Evolutionary conservation across 1,284 basidiomycete genomes (phyloP), one percentile per base, ranked within the genome.

Genomic region (Cutaneotrichosporon cyanovorans): DNA sequence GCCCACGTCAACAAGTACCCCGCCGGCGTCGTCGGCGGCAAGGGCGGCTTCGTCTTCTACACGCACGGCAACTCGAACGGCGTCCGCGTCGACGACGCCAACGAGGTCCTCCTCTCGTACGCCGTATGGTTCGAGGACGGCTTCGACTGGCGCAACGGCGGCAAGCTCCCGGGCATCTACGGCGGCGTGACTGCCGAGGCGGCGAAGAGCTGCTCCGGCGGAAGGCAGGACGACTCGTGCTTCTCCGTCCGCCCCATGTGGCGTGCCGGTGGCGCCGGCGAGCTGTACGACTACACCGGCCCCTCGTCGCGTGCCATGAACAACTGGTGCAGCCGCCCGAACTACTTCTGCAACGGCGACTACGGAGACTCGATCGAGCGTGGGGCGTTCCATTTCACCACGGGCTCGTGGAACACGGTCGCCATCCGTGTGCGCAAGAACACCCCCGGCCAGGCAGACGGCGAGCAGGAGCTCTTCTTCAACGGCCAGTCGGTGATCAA

Each of bases 351-450:
- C 51, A 63, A 66, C 46, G 32, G 59, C n/a, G 47, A 46, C 12
- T 71, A 62, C 41, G 69, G 69, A 15, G 69, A 69, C 48, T 71
- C 69, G 7, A 62, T 90, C 50, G 84, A 81, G 6, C 78, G 87
- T 11, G 85, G 85, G 0, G 74, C 82, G 0, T 90, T 86, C 75
- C 63, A 57, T 3, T 89, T 80, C 71, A 68, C 75, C 7, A 61
- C 66, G 4, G 82, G 79, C 9, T 77, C 80, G 59, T 87, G 84
- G 83, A 73, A 73, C 3, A 74, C 74, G 2, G 63, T 85, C 18
- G 77, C 79, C 0, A 74, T 82, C 50, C 72, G 82, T n/a, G 71
- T 85, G 44, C 80, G 77, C 63, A 58, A 85, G 48, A 85, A 85
- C 60, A 70, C 75, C 9, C 55, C 77, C 7, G 80, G 70, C 7